A percentile compares a stretch with the other conserved stretches of the same genome.
Conservation (phyloP, 2,329 filamentous ascomycete species). For the Pestalotiopsis sp. region DNA sequence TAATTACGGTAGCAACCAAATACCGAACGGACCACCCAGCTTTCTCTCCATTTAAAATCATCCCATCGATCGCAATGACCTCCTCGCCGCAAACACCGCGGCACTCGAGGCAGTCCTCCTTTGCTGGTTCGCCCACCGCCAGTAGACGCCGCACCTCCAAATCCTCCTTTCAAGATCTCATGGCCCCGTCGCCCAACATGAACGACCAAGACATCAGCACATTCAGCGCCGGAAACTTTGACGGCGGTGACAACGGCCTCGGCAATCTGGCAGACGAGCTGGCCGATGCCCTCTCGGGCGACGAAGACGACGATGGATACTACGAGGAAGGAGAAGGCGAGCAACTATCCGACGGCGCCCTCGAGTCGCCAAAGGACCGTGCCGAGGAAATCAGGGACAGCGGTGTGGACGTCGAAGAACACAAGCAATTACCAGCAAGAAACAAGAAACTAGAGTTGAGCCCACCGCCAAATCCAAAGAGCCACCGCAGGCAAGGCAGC, state of each 20-base stretch:
- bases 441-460: slow-evolving; percentile 44
- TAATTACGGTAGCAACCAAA: background rate
- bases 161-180: slow-evolving; percentile 52
- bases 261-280: slow-evolving; percentile 83
- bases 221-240: slow-evolving; percentile 42
- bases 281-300: slow-evolving; percentile 71
- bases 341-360: slow-evolving; percentile 39
- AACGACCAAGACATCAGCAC: slow-evolving; percentile 51
- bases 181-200: slow-evolving; percentile 50
- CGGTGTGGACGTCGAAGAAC: slow-evolving; percentile 42
- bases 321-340: slow-evolving; percentile 46
- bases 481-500: slow-evolving; percentile 56
- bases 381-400: slow-evolving; percentile 40
- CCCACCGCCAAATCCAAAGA: slow-evolving; percentile 45
- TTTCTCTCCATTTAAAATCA: background rate
- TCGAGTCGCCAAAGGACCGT: slow-evolving; percentile 31
- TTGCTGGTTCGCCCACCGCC: slow-evolving; percentile 46
- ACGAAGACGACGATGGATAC: slow-evolving; percentile 62
- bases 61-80: slow-evolving; percentile 37
- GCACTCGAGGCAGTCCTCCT: slow-evolving; percentile 62
- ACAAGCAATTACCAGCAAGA: slow-evolving; percentile 24
- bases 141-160: slow-evolving; percentile 48
- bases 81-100: slow-evolving; percentile 57
- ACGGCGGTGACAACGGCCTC: slow-evolving; percentile 57
- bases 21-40: background rate